Conservation (phyloP, 1,284 basidiomycete species). For the Cryptococcus jaspeensis region DNA sequence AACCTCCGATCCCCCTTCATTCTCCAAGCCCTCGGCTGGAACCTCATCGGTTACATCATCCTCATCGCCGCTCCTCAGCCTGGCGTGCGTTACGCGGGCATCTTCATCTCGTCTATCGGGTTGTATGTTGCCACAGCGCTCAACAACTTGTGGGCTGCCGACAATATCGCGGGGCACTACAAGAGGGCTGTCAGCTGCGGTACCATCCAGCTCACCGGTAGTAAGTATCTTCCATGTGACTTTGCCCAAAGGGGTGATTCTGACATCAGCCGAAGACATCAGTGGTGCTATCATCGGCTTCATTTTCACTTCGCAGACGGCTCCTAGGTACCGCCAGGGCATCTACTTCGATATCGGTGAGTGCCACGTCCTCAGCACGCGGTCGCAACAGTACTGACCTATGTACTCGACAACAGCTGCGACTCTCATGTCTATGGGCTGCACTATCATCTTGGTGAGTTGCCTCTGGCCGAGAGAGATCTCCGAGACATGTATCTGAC, state of each 20-base stretch:
- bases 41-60: conserved; percentile 29
- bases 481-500: background rate
- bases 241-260: background rate
- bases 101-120: conserved; percentile 30
- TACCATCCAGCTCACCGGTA: conserved; percentile 36
- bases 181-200: conserved; percentile 30
- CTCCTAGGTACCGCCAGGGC: conserved; percentile 11
- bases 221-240: background rate
- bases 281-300: conserved; percentile 12
- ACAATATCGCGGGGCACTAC: conserved; percentile 28
- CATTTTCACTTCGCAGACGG: conserved; percentile 5
- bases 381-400: background rate
- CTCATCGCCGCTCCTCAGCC: conserved; percentile 14
- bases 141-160: conserved; percentile 28
- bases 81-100: conserved; percentile 20
- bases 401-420: no score
- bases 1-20: conserved; percentile 23
- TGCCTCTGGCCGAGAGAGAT: no score
- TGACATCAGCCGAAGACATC: conserved; percentile 7
- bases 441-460: background rate
- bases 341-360: conserved; percentile 5
- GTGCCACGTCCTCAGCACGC: background rate
- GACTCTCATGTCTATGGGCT: background rate
- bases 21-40: conserved; percentile 9
- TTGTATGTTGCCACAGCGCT: conserved; percentile 31